phyloP scores from a whole-genome alignment of 2,329 filamentous ascomycete genomes.

The Elsinoe perseae region DNA sequence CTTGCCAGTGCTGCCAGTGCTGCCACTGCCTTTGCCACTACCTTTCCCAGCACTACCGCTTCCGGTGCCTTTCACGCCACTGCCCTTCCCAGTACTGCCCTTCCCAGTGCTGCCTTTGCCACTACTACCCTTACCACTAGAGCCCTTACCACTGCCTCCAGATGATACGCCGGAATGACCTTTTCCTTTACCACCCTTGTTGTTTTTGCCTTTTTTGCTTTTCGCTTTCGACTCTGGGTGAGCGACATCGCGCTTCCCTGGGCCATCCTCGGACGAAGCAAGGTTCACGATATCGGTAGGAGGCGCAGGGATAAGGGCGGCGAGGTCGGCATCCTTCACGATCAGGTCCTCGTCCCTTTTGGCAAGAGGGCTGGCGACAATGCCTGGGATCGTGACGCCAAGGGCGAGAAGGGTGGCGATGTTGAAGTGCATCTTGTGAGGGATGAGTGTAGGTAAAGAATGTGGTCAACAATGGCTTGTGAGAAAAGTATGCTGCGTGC shows the following conservation, averaged over 20 bases:
- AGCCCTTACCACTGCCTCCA: background rate
- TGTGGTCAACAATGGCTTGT: background rate
- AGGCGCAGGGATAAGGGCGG: background rate
- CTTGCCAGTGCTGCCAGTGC: too few species aligned
- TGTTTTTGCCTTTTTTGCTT: background rate
- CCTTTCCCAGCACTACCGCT: background rate
- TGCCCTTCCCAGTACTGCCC: background rate
- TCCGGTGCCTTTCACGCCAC: background rate
- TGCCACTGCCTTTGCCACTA: background rate
- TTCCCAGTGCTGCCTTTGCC: background rate
- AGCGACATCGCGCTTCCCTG: background rate
- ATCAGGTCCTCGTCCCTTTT: background rate
- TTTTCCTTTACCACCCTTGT: background rate
- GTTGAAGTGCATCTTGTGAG: conserved; percentile 8
- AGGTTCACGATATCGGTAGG: background rate
- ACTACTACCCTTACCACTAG: background rate
- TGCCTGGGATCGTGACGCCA: background rate
- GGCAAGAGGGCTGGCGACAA: background rate
- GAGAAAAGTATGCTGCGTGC: background rate
- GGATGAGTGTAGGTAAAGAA: conserved; percentile 4
- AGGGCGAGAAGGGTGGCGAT: conserved; percentile 8
- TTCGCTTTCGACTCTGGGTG: conserved; percentile 1
- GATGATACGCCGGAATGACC: too few species aligned
- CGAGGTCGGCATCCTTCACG: background rate
- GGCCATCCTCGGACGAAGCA: background rate